Evolutionary conservation across 2,329 filamentous ascomycete genomes (phyloP).

Genomic region (Myriosclerotinia scirpicola): DNA sequence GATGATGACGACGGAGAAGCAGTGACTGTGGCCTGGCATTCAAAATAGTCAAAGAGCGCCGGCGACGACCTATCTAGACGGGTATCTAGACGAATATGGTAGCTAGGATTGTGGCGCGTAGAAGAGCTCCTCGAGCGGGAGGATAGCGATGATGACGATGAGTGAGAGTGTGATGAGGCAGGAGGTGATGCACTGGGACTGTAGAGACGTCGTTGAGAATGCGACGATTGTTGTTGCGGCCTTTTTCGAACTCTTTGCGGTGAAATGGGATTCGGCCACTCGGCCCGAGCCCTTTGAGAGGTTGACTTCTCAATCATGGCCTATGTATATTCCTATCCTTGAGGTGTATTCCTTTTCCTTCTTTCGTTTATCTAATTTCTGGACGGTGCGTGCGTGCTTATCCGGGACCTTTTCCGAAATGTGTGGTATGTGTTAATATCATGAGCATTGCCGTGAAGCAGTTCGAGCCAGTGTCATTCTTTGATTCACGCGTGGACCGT

Average conservation of each 20-base stretch:
- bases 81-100: slow-evolving; percentile 12
- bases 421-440: slow-evolving; percentile 20
- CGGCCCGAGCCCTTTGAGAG: slow-evolving; percentile 17
- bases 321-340: slow-evolving; percentile 11
- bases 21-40: slow-evolving; percentile 6
- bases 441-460: slow-evolving; percentile 21
- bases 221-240: slow-evolving; percentile 11
- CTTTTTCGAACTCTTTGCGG: slow-evolving; percentile 22
- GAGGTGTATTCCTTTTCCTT: background rate
- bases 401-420: slow-evolving; percentile 18
- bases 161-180: slow-evolving; percentile 12
- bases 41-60: slow-evolving; percentile 7
- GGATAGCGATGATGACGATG: slow-evolving; percentile 14
- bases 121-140: slow-evolving; percentile 5
- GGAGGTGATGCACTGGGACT: slow-evolving; percentile 22
- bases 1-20: slow-evolving; percentile 9
- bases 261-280: slow-evolving; percentile 21
- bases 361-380: slow-evolving; percentile 12
- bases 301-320: slow-evolving; percentile 21
- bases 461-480: slow-evolving; percentile 18
- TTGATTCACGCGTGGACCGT: slow-evolving; percentile 12
- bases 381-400: slow-evolving; percentile 16
- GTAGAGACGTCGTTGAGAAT: slow-evolving; percentile 18
- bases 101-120: slow-evolving; percentile 11
- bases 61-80: slow-evolving; percentile 10